These are phyloP conservation scores for Hypoxylon sp. DNA, from an alignment of 2,329 filamentous ascomycete genomes.

Conservation along the genomic window DNA sequence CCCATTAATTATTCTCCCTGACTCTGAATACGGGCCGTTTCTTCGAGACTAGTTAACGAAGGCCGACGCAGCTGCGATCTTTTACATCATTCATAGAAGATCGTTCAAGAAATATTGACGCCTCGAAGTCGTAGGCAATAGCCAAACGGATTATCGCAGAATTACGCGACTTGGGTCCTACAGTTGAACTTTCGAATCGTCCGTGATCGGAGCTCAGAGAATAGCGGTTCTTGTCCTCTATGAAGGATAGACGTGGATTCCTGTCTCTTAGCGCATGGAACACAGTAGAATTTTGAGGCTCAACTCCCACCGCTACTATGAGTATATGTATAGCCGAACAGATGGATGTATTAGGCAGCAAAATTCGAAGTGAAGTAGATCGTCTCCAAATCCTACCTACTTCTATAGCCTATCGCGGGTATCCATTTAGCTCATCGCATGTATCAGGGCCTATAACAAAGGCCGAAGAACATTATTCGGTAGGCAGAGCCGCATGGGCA, in stretches of 20 bases:
- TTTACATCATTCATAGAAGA: background rate
- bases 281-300: background rate
- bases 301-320: background rate
- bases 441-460: background rate
- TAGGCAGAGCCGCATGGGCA: background rate
- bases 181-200: background rate
- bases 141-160: background rate
- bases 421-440: background rate
- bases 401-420: background rate
- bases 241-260: background rate
- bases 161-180: background rate
- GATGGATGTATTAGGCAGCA: background rate
- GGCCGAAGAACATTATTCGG: background rate
- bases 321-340: background rate
- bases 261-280: background rate
- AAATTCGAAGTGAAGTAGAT: background rate
- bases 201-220: background rate
- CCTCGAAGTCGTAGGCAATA: background rate
- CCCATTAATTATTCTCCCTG: background rate
- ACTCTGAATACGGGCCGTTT: background rate
- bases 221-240: background rate
- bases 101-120: background rate
- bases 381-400: background rate
- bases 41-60: background rate
- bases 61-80: too few species aligned